Percentiles rank a stretch among this genome's conserved stretches.
Conservation (phyloP, 2,329 filamentous ascomycete genomes). For the Cytospora piceicola region DNA sequence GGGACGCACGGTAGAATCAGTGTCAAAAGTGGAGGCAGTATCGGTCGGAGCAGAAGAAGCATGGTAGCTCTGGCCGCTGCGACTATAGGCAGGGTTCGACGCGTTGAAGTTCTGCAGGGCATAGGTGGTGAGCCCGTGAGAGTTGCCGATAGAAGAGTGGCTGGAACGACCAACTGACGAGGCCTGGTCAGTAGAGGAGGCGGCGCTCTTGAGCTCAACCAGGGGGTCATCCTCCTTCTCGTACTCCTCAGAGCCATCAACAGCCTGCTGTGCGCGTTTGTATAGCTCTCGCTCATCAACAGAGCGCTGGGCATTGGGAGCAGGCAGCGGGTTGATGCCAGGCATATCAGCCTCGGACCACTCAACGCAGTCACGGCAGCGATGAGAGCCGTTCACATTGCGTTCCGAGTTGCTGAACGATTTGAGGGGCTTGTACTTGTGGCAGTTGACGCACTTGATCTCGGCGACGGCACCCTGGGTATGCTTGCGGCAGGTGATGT, state of each 20-base stretch:
- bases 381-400: conserved; percentile 11
- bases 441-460: conserved; percentile 21
- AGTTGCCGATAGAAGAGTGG: neutral
- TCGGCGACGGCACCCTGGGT: conserved; percentile 7
- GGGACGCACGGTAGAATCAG: neutral
- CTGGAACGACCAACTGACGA: neutral
- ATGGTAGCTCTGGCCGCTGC: conserved; percentile 12
- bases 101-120: conserved; percentile 6
- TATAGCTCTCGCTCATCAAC: neutral
- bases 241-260: neutral
- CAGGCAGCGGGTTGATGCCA: conserved; percentile 13
- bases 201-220: neutral
- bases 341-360: conserved; percentile 20
- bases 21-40: conserved; percentile 2
- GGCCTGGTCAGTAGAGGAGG: neutral
- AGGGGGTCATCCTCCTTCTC: neutral
- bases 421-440: neutral
- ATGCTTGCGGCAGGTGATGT: conserved; percentile 28
- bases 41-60: conserved; percentile 21
- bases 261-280: neutral
- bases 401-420: conserved; percentile 26
- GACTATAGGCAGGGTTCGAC: neutral
- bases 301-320: conserved; percentile 15
- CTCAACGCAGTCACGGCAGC: conserved; percentile 26
- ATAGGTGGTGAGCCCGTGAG: neutral